A percentile compares a stretch with the other conserved stretches of the same genome.
phyloP scores from a whole-genome alignment of 2,329 filamentous ascomycete species.

The Coniochaeta sp. region DNA sequence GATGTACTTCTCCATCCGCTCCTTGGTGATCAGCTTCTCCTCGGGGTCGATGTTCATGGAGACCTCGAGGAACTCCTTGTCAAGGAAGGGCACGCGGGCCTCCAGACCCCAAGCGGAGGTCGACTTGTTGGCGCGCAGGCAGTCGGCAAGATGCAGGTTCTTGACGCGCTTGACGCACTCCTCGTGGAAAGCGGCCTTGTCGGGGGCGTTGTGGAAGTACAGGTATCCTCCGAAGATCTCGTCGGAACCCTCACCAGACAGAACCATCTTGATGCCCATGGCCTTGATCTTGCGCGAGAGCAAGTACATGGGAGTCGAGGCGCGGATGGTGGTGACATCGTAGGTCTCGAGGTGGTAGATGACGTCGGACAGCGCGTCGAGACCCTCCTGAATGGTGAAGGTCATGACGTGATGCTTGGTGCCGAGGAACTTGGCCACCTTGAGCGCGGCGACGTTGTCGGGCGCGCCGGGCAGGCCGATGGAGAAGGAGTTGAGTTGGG shows the following conservation, averaged over 20 bases:
- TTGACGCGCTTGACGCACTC: slow-evolving; percentile 93
- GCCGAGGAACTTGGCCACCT: slow-evolving; percentile 93
- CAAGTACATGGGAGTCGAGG: slow-evolving; percentile 97
- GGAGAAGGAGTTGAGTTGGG: slow-evolving; percentile 97
- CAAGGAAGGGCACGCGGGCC: slow-evolving; percentile 94
- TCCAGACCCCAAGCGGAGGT: slow-evolving; percentile 97
- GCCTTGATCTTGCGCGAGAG: slow-evolving; percentile 98
- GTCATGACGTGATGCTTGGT: slow-evolving; percentile 98
- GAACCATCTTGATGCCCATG: slow-evolving; percentile 98
- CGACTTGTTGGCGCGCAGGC: slow-evolving; percentile 97
- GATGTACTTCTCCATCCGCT: slow-evolving; percentile 94
- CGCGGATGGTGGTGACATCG: slow-evolving; percentile 96
- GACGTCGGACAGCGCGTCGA: slow-evolving; percentile 94
- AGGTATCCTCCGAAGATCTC: slow-evolving; percentile 98
- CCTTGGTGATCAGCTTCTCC: slow-evolving; percentile 93
- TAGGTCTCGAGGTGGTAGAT: slow-evolving; percentile 98
- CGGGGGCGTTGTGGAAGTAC: slow-evolving; percentile 93
- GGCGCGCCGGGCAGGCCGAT: slow-evolving; percentile 91
- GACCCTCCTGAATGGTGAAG: slow-evolving; percentile 94
- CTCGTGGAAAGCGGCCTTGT: slow-evolving; percentile 88
- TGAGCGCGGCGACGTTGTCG: slow-evolving; percentile 83
- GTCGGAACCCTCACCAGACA: slow-evolving; percentile 93
- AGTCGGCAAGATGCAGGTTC: slow-evolving; percentile 95
- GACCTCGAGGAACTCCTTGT: slow-evolving; percentile 87
- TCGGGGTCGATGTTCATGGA: slow-evolving; percentile 89